Conservation (phyloP, 1,284 basidiomycete species). For the Rhodotorula sp. region DNA sequence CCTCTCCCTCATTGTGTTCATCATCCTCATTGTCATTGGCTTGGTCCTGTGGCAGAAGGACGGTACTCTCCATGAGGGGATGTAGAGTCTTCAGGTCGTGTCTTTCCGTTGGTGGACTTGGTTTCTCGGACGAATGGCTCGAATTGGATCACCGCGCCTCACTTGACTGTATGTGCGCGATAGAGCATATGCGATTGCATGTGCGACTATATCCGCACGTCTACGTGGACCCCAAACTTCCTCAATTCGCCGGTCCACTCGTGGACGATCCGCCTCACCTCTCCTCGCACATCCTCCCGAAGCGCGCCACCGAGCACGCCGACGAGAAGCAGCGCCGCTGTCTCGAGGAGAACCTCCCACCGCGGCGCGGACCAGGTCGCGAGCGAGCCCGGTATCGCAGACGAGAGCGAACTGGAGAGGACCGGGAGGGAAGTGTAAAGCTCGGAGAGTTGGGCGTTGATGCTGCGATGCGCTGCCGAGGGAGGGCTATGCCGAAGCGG, state of each 20-base stretch:
- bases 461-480: too few relatives aligned
- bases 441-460: neutral
- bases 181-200: neutral
- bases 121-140: too few relatives aligned
- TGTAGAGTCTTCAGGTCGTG: too few relatives aligned
- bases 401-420: constrained; percentile 6
- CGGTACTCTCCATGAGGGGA: too few relatives aligned
- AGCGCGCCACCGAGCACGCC: constrained; percentile 21
- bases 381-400: neutral
- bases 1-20: neutral
- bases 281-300: constrained; percentile 10
- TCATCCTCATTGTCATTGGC: too few relatives aligned
- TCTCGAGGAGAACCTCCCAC: constrained; percentile 33
- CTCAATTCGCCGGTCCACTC: constrained; percentile 15
- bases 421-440: constrained; percentile 13
- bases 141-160: too few relatives aligned
- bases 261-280: constrained; percentile 7
- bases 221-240: constrained; percentile 6
- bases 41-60: too few relatives aligned
- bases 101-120: too few relatives aligned
- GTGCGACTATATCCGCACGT: neutral
- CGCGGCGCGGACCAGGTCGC: constrained; percentile 21
- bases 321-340: constrained; percentile 1
- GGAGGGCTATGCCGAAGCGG: too few relatives aligned
- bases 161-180: neutral